Evolutionary conservation across 140 eudicot genomes (phyloP).

Genomic region (Anethum foeniculum): DNA sequence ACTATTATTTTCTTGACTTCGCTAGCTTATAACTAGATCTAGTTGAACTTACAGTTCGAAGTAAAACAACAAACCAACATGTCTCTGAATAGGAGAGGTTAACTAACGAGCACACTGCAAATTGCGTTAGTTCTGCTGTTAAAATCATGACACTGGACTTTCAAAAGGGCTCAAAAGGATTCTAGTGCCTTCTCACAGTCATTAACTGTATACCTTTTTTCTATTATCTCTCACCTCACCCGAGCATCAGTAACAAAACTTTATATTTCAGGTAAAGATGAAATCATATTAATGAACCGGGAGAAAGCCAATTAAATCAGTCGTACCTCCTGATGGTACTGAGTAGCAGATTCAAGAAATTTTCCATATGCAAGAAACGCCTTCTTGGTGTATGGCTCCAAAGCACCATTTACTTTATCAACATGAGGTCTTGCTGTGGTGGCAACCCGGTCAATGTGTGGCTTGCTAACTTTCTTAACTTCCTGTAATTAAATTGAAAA

Average conservation of each 20-base stretch:
- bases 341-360: constrained; percentile 76
- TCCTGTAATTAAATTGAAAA: constrained; percentile 42
- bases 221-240: not conserved
- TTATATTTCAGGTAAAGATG: not conserved
- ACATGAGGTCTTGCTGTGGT: constrained; percentile 72
- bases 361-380: constrained; percentile 50
- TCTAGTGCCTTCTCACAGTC: not conserved
- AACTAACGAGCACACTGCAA: not conserved
- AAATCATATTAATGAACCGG: not conserved
- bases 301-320: not conserved
- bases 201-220: not conserved
- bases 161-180: not conserved
- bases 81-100: not conserved
- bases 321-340: constrained; percentile 71
- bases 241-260: not conserved
- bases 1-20: not conserved
- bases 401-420: constrained; percentile 39
- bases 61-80: not conserved
- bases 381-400: constrained; percentile 66
- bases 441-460: constrained; percentile 79
- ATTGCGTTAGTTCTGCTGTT: not conserved
- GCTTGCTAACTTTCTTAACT: constrained; percentile 42
- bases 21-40: not conserved
- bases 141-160: not conserved
- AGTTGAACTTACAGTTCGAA: not conserved